These are phyloP conservation scores for Pleurotus citrinopileatus DNA, from an alignment of 768 basidiomycete genomes.

Conservation along the genomic window DNA sequence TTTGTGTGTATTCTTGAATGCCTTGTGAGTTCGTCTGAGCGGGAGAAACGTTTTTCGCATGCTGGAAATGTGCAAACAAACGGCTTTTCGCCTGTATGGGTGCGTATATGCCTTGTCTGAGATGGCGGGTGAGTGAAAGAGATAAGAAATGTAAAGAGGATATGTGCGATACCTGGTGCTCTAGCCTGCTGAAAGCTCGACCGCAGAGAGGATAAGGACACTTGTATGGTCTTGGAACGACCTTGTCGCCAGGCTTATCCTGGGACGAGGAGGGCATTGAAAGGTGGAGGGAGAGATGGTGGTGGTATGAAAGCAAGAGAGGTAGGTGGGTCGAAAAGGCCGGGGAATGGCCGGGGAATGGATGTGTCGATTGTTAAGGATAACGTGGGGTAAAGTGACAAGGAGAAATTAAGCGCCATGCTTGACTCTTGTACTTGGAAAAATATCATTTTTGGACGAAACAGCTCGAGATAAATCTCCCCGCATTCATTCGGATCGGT, in stretches of 20 bases:
- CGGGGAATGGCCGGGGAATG: constrained; percentile 11
- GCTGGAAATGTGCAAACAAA: constrained; percentile 87
- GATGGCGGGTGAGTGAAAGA: constrained; percentile 14
- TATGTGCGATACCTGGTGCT: constrained; percentile 73
- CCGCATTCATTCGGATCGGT: constrained; percentile 12
- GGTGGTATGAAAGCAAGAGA: constrained; percentile 12
- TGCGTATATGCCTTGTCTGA: constrained; percentile 96
- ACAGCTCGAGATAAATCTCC: not conserved
- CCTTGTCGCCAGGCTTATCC: constrained; percentile 26
- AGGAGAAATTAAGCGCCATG: not conserved
- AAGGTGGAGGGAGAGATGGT: constrained; percentile 10
- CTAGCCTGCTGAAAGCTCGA: constrained; percentile 92
- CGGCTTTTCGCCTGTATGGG: constrained; percentile 98
- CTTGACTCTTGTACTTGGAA: not conserved
- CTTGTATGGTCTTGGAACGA: constrained; percentile 79
- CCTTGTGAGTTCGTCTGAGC: constrained; percentile 97
- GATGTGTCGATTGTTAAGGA: constrained; percentile 3
- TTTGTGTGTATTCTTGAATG: constrained; percentile 92
- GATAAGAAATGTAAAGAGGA: constrained; percentile 8
- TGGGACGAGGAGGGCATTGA: constrained; percentile 5
- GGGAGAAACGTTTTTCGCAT: constrained; percentile 98
- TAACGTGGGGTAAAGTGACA: constrained; percentile 8
- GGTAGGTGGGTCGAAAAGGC: constrained; percentile 7
- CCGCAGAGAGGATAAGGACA: constrained; percentile 91
- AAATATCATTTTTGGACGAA: constrained; percentile 9